Conservation (phyloP, 306 rosid species). For the Luffa aegyptiaca region DNA sequence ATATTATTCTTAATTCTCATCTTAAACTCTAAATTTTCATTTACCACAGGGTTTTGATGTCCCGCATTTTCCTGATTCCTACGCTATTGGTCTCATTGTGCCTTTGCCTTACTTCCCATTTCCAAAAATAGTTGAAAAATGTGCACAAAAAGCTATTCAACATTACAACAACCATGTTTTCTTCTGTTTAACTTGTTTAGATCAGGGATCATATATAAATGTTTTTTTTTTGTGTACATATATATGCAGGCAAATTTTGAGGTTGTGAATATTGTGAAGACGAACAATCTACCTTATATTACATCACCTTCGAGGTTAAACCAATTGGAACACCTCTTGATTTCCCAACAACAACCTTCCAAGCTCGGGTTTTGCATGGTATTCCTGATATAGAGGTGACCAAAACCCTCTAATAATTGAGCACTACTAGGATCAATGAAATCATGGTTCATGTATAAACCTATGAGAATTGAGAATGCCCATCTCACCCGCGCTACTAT, state of each 20-base stretch:
- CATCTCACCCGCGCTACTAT: no score
- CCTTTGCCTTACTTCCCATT: background rate
- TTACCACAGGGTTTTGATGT: background rate
- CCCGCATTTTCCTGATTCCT: fast-evolving
- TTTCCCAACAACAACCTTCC: background rate
- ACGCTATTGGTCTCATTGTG: background rate
- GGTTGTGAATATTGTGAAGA: background rate
- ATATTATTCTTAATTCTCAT: no score
- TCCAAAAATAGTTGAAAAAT: background rate
- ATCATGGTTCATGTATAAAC: no score
- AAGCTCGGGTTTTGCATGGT: background rate
- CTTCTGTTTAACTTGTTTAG: no score
- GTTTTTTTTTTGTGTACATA: no score
- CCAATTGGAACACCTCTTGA: background rate
- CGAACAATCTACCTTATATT: no score
- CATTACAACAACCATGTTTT: background rate
- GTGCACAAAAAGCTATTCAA: background rate
- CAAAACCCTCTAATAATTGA: background rate
- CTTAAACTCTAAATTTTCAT: background rate
- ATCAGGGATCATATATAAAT: no score
- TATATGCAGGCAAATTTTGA: background rate
- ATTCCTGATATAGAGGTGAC: background rate
- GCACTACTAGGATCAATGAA: no score
- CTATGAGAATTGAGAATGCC: no score
- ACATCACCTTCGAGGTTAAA: background rate